Evolutionary conservation across 1,284 basidiomycete species (phyloP), one percentile per base, ranked within the genome.

Genomic region (Somion occarium): DNA sequence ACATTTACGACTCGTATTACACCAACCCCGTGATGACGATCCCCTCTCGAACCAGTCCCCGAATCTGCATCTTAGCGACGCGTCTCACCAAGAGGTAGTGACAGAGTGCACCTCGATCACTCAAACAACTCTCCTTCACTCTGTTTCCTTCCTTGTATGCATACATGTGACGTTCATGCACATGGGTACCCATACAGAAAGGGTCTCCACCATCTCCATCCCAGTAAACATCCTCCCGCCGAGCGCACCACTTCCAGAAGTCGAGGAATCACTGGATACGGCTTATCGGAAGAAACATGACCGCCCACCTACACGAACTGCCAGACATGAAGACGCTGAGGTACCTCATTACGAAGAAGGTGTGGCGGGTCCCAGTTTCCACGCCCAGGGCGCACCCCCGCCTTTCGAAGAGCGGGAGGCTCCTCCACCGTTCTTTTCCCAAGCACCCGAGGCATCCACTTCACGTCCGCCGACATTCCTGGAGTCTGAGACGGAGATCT

Each of bases 271-370:
- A 43, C 66, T 90, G 24, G 86, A 87, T 56, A 75, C 74, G 18
- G 87, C 85, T 5, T 91, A 91, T 64, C 80, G 80, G 60, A 91
- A 91, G 74, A 91, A 91, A 62, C 88, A 91, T 59, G 89, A 91
- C 60, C 76, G 77, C 5, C 89, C 88, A 12, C 89, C 89, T 2
- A 64, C 74, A 3, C 78, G 73, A 59, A 91, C 88, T 0, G 76
- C 83, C 30, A 73, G 88, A 45, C 67, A 75, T 27, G 86, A 88
- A 49, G 88, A 91, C 48, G 54, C 56, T 3, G 88, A 48, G 18
- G 79, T 75, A 9, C 87, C 84, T 44, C 72, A 75, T 59, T 87
- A 87, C 62, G 78, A 81, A 27, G 78, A 78, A 56, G 78, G 78
- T 56, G 79, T 80, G 62, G 83, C 88, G 5, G 88, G 88, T 4